phyloP scores from a whole-genome alignment of 2,329 filamentous ascomycete species.

The Atkinsonella texensis region DNA sequence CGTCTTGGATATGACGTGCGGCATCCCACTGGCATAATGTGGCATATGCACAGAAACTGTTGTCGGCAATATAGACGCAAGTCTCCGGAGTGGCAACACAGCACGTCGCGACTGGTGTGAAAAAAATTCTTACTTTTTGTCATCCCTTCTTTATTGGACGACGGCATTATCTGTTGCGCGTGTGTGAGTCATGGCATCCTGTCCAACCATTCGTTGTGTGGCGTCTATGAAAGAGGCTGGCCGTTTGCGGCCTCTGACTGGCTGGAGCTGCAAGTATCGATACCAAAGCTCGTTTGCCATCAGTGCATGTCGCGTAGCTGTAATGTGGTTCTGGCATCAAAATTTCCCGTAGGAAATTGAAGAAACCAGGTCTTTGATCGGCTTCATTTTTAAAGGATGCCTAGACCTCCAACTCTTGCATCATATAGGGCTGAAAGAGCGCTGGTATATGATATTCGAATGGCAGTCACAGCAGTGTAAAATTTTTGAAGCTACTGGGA shows the following conservation, averaged over 20 bases:
- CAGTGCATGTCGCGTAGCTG: not conserved
- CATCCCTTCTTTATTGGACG: not conserved
- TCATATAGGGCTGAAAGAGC: not conserved
- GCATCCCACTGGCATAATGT: not conserved
- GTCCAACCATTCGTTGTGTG: constrained; percentile 14
- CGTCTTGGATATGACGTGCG: not conserved
- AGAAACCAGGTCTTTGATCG: too few species aligned
- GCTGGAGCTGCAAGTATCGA: constrained; percentile 15
- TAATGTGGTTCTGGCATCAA: not conserved
- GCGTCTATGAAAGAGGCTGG: constrained; percentile 16
- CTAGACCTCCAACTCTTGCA: not conserved
- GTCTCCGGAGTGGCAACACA: constrained; percentile 5
- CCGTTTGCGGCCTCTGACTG: constrained; percentile 22
- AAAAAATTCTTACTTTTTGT: constrained; percentile 9
- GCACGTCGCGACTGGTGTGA: constrained; percentile 8
- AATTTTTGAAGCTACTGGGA: constrained; percentile 19
- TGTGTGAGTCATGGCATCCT: constrained; percentile 18
- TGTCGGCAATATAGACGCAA: not conserved
- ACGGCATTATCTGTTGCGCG: constrained; percentile 3
- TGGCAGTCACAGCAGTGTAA: constrained; percentile 9
- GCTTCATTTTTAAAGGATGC: too few species aligned
- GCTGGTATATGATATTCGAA: not conserved
- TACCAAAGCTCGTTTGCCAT: constrained; percentile 4
- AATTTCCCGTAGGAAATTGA: not conserved
- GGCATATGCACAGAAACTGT: not conserved